phyloP scores from a whole-genome alignment of 2,329 filamentous ascomycete species.

The Aplosporella prunicola region DNA sequence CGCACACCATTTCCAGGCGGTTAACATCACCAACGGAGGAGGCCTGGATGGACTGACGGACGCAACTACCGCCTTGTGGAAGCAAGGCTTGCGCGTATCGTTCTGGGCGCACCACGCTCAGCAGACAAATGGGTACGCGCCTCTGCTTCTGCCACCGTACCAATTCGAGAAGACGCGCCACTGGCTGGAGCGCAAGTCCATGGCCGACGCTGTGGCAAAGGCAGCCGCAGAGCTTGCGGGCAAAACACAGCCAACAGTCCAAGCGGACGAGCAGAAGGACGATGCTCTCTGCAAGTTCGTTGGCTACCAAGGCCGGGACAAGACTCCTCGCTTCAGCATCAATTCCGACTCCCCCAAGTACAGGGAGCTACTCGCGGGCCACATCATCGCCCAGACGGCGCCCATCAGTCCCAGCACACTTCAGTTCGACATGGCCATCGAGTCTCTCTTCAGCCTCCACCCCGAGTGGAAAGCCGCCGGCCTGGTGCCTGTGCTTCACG shows the following conservation, averaged over 20 bases:
- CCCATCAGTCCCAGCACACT: conserved; percentile 32
- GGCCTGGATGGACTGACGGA: neutral
- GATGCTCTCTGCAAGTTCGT: conserved; percentile 16
- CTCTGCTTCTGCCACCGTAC: conserved; percentile 4
- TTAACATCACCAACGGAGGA: neutral
- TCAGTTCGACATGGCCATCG: conserved; percentile 27
- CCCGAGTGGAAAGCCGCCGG: conserved; percentile 14
- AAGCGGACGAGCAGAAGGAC: neutral
- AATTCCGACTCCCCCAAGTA: conserved; percentile 31
- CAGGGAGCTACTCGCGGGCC: conserved; percentile 25
- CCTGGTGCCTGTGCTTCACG: conserved; percentile 21
- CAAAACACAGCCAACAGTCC: no score
- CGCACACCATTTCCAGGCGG: neutral
- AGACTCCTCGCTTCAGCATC: conserved; percentile 31
- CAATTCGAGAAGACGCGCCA: conserved; percentile 9
- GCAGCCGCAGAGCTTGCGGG: neutral
- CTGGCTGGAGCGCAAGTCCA: conserved; percentile 1
- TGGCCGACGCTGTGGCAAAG: neutral
- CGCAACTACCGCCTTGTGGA: neutral
- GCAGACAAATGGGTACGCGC: no score
- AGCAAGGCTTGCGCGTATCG: neutral
- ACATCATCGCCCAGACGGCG: conserved; percentile 33
- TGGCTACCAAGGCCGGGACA: conserved; percentile 17
- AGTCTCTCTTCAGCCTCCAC: conserved; percentile 24
- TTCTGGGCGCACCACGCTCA: neutral